Evolutionary conservation across 352 stramenopile genomes (phyloP).

Genomic region (Stramenopiles sp.): DNA sequence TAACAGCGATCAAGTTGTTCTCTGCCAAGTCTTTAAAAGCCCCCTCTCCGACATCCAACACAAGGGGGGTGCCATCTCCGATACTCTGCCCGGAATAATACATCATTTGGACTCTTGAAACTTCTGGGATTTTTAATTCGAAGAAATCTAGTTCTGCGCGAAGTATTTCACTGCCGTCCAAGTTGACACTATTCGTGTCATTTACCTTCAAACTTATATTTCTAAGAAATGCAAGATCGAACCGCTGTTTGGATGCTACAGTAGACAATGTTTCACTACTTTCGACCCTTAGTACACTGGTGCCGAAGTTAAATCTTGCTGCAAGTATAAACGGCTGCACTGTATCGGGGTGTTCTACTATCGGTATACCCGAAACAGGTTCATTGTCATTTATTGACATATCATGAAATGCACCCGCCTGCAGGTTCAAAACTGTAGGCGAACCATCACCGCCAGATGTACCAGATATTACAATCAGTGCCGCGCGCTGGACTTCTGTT

Average conservation of each 20-base stretch:
- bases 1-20: background rate
- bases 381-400: background rate
- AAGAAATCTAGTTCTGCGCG: background rate
- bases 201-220: background rate
- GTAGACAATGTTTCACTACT: background rate
- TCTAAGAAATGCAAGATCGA: background rate
- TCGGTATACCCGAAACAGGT: background rate
- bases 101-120: background rate
- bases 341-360: background rate
- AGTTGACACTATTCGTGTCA: background rate
- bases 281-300: background rate
- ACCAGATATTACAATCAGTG: background rate
- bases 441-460: background rate
- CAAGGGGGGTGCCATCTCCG: background rate
- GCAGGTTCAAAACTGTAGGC: background rate
- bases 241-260: background rate
- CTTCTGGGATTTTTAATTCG: background rate
- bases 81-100: no score
- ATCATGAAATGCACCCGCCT: background rate
- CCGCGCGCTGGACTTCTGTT: background rate
- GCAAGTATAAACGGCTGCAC: background rate
- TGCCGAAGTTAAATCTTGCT: background rate
- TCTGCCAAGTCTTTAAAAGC: background rate
- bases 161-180: background rate
- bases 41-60: background rate